Percentiles rank a stretch among this genome's conserved stretches.
phyloP scores from a whole-genome alignment of 495 filamentous ascomycete species.

The Talaromyces liani region DNA sequence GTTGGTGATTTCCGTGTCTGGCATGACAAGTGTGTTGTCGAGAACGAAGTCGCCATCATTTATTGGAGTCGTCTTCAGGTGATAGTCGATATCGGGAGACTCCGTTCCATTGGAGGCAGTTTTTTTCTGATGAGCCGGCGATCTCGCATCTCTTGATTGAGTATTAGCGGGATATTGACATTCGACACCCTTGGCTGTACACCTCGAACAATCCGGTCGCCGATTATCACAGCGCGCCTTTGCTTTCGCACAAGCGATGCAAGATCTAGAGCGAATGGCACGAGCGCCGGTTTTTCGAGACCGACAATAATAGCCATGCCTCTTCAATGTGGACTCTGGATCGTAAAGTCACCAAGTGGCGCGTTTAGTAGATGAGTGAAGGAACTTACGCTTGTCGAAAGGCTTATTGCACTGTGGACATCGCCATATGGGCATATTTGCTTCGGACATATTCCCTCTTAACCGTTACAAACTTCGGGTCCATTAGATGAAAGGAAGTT shows the following conservation, averaged over 20 bases:
- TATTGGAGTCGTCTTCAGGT: neutral
- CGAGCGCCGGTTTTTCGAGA: conserved; percentile 22
- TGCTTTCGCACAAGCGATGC: conserved; percentile 29
- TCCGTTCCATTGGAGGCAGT: neutral
- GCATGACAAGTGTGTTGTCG: neutral
- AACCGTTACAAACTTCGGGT: no score
- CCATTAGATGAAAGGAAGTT: conserved; percentile 10
- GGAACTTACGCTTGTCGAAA: conserved; percentile 33
- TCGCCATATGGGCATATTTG: conserved; percentile 23
- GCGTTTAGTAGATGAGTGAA: conserved; percentile 4
- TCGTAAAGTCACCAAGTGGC: conserved; percentile 14
- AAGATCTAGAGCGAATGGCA: conserved; percentile 26
- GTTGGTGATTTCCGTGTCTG: neutral
- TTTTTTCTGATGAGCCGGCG: neutral
- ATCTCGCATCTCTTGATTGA: conserved; percentile 7
- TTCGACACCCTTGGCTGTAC: conserved; percentile 25
- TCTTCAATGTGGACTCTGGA: conserved; percentile 36
- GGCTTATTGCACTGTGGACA: conserved; percentile 35
- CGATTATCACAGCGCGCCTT: conserved; percentile 36
- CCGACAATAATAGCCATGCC: conserved; percentile 42
- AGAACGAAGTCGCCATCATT: neutral
- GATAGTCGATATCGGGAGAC: neutral
- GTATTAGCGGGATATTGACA: conserved; percentile 29
- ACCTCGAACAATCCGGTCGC: conserved; percentile 34
- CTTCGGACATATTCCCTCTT: conserved; percentile 16